Conservation (phyloP, 768 basidiomycete genomes). For the Russula dissimulans region DNA sequence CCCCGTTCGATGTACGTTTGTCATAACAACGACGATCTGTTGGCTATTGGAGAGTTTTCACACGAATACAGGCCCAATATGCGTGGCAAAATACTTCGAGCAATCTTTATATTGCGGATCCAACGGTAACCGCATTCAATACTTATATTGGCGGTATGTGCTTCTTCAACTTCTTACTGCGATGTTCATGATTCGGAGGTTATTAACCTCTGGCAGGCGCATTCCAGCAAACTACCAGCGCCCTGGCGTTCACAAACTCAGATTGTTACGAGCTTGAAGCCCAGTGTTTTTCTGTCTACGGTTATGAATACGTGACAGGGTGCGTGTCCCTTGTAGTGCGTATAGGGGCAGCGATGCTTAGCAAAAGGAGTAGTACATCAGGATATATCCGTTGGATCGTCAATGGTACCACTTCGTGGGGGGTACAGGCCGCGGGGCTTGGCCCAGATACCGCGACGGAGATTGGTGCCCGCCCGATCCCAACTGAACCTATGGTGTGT, state of each 20-base stretch:
- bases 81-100: conserved; percentile 51
- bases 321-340: conserved; percentile 42
- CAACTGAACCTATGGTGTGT: conserved; percentile 80
- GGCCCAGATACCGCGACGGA: conserved; percentile 49
- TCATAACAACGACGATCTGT: background rate
- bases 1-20: conserved; percentile 31
- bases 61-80: conserved; percentile 57
- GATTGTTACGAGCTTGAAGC: conserved; percentile 55
- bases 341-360: background rate
- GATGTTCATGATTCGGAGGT: background rate
- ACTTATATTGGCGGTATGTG: conserved; percentile 51
- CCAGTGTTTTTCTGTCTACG: conserved; percentile 65
- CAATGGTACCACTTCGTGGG: conserved; percentile 63
- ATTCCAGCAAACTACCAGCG: conserved; percentile 75
- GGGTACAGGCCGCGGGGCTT: conserved; percentile 57
- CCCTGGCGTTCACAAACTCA: conserved; percentile 56
- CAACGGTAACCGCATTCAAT: conserved; percentile 48
- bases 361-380: background rate
- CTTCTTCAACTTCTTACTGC: background rate
- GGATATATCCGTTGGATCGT: conserved; percentile 79
- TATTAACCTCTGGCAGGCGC: conserved; percentile 4
- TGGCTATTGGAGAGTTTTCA: background rate
- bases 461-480: conserved; percentile 58
- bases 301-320: conserved; percentile 62
- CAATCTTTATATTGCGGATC: conserved; percentile 51